These are phyloP conservation scores for Tulasnella sp. DNA, from an alignment of 768 basidiomycete genomes.

Conservation along the genomic window DNA sequence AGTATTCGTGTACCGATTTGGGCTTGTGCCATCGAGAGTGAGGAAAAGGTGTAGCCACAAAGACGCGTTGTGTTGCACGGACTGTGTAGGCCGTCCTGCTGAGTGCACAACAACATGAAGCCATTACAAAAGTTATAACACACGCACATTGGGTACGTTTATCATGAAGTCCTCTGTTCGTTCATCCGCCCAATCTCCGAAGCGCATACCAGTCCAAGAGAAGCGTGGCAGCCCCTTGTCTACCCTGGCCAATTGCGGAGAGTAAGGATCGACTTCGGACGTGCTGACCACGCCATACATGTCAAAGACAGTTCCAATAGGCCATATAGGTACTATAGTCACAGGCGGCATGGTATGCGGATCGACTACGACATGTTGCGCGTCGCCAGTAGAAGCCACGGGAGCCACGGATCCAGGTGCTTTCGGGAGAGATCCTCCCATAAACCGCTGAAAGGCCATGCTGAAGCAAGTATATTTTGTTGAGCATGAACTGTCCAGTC, in stretches of 20 bases:
- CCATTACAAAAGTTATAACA: not conserved
- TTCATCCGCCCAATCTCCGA: conserved; percentile 61
- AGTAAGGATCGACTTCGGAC: not conserved
- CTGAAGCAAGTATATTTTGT: not conserved
- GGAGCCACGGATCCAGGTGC: not conserved
- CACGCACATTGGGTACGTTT: conserved; percentile 53
- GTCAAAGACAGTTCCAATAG: not conserved
- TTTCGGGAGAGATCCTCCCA: not conserved
- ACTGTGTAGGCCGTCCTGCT: conserved; percentile 31
- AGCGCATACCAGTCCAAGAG: conserved; percentile 66
- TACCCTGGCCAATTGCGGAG: too few relatives aligned
- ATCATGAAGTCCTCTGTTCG: conserved; percentile 47
- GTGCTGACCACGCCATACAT: conserved; percentile 8
- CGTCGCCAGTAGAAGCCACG: not conserved
- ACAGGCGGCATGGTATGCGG: not conserved
- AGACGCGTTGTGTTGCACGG: conserved; percentile 57
- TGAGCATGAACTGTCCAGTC: not conserved
- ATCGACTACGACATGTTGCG: not conserved
- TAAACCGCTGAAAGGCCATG: not conserved
- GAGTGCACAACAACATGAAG: not conserved
- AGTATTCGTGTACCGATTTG: conserved; percentile 41
- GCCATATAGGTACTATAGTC: not conserved
- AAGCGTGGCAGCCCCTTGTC: conserved; percentile 42
- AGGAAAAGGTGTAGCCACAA: conserved; percentile 79
- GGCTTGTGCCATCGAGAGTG: conserved; percentile 50